Evolutionary conservation across 768 basidiomycete species (phyloP).

Genomic region (Calocybe indica): DNA sequence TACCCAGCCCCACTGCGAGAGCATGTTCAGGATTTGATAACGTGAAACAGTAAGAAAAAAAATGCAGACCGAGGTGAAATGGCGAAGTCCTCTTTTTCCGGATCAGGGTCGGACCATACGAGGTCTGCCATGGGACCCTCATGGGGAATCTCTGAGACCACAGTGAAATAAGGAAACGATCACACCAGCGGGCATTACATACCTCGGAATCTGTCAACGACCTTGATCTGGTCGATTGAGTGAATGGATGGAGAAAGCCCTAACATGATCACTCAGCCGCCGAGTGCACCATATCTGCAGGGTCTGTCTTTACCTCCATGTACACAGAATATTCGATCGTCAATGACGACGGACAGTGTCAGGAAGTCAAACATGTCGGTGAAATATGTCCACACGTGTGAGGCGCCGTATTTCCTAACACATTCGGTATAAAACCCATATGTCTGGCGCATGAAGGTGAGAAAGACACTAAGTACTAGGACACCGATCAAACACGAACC

Average conservation of each 20-base stretch:
- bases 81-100: constrained; percentile 98
- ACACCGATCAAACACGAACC: constrained; percentile 43
- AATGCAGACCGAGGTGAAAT: constrained; percentile 85
- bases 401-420: constrained; percentile 92
- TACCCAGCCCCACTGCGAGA: constrained; percentile 87
- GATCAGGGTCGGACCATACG: constrained; percentile 99
- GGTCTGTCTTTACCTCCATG: constrained; percentile 71
- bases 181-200: constrained; percentile 14
- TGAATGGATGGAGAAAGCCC: constrained; percentile 97
- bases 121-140: constrained; percentile 99
- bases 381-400: constrained; percentile 98
- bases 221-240: constrained; percentile 99
- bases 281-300: constrained; percentile 5
- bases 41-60: constrained; percentile 11
- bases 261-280: constrained; percentile 22
- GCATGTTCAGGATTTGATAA: constrained; percentile 9
- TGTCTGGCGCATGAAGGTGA: constrained; percentile 52
- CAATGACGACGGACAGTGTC: constrained; percentile 95
- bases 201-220: constrained; percentile 98
- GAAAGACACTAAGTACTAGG: constrained; percentile 12
- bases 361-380: constrained; percentile 99
- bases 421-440: constrained; percentile 99
- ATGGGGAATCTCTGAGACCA: constrained; percentile 85
- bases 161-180: constrained; percentile 14
- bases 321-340: constrained; percentile 98